Percentiles rank a stretch among this genome's conserved stretches.
phyloP scores from a whole-genome alignment of 2,329 filamentous ascomycete species.

The Helotiales sp. region DNA sequence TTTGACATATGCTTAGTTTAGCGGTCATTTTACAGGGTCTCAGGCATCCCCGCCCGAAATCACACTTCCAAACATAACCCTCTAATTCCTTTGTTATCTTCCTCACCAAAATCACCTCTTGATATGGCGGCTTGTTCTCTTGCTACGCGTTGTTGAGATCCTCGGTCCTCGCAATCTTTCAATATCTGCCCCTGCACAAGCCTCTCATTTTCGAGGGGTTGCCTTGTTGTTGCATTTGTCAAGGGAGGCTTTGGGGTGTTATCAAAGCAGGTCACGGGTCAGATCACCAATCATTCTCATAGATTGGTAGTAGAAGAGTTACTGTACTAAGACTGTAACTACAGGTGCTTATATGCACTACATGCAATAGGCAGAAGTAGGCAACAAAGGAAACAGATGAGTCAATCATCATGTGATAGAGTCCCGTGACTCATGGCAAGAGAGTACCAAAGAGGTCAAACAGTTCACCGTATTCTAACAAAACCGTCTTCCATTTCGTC shows the following conservation, averaged over 20 bases:
- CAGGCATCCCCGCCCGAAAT: not conserved
- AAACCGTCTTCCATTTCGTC: not conserved
- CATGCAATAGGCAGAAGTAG: conserved; percentile 13
- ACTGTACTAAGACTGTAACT: conserved; percentile 6
- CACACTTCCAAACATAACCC: not conserved
- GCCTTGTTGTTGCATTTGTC: no score
- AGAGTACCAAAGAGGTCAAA: not conserved
- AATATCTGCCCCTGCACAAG: not conserved
- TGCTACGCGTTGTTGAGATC: not conserved
- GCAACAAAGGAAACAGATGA: conserved; percentile 14
- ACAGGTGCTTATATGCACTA: conserved; percentile 4
- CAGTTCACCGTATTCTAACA: not conserved
- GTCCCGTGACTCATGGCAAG: not conserved
- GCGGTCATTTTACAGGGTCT: not conserved
- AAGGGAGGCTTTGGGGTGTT: no score
- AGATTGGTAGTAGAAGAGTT: conserved; percentile 9
- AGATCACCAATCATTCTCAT: conserved; percentile 2
- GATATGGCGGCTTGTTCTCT: no score
- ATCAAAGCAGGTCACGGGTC: conserved; percentile 6
- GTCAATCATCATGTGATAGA: conserved; percentile 12
- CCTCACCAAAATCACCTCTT: not conserved
- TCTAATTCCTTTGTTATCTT: not conserved
- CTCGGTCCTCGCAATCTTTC: no score
- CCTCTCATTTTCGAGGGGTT: no score
- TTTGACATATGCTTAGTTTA: not conserved